Conservation (phyloP, 1,284 basidiomycete genomes). For the Pyrrhoderma noxium region DNA sequence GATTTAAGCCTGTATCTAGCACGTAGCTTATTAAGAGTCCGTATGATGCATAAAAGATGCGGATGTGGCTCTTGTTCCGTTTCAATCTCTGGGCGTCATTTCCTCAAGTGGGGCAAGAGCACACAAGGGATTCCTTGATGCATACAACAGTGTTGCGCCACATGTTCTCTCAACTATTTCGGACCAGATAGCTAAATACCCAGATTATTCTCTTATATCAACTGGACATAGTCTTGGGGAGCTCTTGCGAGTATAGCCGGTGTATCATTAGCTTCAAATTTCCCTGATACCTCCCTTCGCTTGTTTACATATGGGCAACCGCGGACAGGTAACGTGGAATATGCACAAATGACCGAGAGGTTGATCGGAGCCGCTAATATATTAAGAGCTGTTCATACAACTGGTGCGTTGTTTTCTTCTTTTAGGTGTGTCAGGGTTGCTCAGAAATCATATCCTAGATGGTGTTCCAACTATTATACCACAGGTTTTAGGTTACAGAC, state of each 20-base stretch:
- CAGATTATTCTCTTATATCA: slow-evolving; percentile 34
- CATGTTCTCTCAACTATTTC: slow-evolving; percentile 25
- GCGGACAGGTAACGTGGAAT: slow-evolving; percentile 38
- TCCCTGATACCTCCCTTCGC: slow-evolving; percentile 31
- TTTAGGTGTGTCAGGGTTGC: not conserved
- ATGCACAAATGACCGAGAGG: slow-evolving; percentile 36
- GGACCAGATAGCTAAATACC: slow-evolving; percentile 24
- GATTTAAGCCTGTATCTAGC: not conserved
- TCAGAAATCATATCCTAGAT: slow-evolving; percentile 11
- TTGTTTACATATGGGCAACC: slow-evolving; percentile 45
- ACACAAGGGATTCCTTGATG: slow-evolving; percentile 9
- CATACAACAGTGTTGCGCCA: slow-evolving; percentile 32
- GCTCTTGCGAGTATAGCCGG: slow-evolving; percentile 38
- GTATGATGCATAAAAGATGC: slow-evolving; percentile 2
- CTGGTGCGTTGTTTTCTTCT: not conserved
- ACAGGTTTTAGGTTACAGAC: slow-evolving; percentile 2
- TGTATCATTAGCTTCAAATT: slow-evolving; percentile 34
- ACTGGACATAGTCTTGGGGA: slow-evolving; percentile 46
- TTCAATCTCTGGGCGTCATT: slow-evolving; percentile 10
- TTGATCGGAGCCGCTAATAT: slow-evolving; percentile 30
- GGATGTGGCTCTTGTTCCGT: slow-evolving; percentile 3
- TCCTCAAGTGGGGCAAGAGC: not conserved
- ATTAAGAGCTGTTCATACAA: slow-evolving; percentile 23
- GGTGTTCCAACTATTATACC: slow-evolving; percentile 12
- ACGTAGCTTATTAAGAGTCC: too few relatives aligned